Evolutionary conservation across 192 early-diverging fungal genomes (phyloP), one percentile per base, ranked within the genome.

Genomic region (Linnemannia elongata): DNA sequence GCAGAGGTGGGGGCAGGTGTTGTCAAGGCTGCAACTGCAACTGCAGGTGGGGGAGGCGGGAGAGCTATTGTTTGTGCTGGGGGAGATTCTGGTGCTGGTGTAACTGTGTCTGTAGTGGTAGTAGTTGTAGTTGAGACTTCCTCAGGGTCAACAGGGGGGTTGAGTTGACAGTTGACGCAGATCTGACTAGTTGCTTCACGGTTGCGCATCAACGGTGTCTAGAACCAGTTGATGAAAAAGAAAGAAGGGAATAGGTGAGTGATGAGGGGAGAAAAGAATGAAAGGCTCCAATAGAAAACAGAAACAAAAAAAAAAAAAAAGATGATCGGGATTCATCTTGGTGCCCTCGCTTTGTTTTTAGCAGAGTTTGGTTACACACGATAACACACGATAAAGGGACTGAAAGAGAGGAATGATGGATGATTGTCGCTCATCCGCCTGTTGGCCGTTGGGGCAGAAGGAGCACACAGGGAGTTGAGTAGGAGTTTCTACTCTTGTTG

Each of bases 141-240:
- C 63, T 81, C 79, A 12, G 70, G 57, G 44, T 87, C 85, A 54
- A 81, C 85, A 17, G 85, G 85, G 10, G 85, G 85, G 44, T 81
- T 81, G 57, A 87, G 39, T 54, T 87, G 60, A 47, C 85, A 87
- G 76, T 87, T 87, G 72, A 87, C 85, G 35, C 85, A 87, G 72
- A 87, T 81, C 76, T 87, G 85, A 55, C 72, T 78, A 33, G 85
- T 87, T 1, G 85, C 79, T 73, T 87, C 85, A 20, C 76, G 79
- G 72, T 87, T 87, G 70, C 85, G 76, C 85, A 87, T 87, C 76
- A 83, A 66, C 20, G 82, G 82, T 17, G 82, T 78, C 82, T 84
- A 66, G 6, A 39, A 45, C 45, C n/a, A 38, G 3, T 18, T 18
- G 18, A 45, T 38, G 35, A 52, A 72, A 15, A 20, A 18, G 22